A percentile compares a stretch with the other conserved stretches of the same genome.
Evolutionary conservation across 2,329 filamentous ascomycete genomes (phyloP).

Genomic region (Stachybotrys elegans): DNA sequence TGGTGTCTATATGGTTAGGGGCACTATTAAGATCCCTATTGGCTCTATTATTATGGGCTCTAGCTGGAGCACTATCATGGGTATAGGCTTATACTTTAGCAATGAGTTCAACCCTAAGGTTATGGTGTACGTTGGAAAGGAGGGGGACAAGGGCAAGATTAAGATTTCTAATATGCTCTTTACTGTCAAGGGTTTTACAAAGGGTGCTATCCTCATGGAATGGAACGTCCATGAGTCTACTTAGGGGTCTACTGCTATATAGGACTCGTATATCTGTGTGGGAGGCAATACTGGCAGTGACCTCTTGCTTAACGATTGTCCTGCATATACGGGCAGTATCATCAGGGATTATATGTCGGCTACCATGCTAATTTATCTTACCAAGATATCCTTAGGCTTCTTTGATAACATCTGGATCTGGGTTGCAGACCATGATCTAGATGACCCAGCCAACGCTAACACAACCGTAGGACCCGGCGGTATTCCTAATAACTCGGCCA

Average conservation of each 20-base stretch:
- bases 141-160: slow-evolving; percentile 56
- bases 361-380: slow-evolving; percentile 46
- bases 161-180: slow-evolving; percentile 68
- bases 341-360: slow-evolving; percentile 55
- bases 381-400: slow-evolving; percentile 38
- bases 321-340: slow-evolving; percentile 38
- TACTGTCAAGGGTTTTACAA: slow-evolving; percentile 58
- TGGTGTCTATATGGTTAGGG: slow-evolving; percentile 17
- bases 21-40: slow-evolving; percentile 42
- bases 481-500: not conserved
- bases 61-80: slow-evolving; percentile 63
- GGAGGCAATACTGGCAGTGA: slow-evolving; percentile 64
- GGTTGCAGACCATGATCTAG: slow-evolving; percentile 55
- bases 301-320: slow-evolving; percentile 58
- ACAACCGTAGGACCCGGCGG: slow-evolving; percentile 45
- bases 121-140: slow-evolving; percentile 59
- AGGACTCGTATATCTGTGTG: slow-evolving; percentile 57
- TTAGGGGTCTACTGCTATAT: slow-evolving; percentile 33
- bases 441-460: slow-evolving; percentile 1
- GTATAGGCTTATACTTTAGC: slow-evolving; percentile 50
- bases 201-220: slow-evolving; percentile 61
- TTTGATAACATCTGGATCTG: slow-evolving; percentile 58
- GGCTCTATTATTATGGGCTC: slow-evolving; percentile 64
- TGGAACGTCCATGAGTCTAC: slow-evolving; percentile 55
- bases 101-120: slow-evolving; percentile 58